Evolutionary conservation across 192 early-diverging fungal species (phyloP).

Genomic region (Coemansia sp.): DNA sequence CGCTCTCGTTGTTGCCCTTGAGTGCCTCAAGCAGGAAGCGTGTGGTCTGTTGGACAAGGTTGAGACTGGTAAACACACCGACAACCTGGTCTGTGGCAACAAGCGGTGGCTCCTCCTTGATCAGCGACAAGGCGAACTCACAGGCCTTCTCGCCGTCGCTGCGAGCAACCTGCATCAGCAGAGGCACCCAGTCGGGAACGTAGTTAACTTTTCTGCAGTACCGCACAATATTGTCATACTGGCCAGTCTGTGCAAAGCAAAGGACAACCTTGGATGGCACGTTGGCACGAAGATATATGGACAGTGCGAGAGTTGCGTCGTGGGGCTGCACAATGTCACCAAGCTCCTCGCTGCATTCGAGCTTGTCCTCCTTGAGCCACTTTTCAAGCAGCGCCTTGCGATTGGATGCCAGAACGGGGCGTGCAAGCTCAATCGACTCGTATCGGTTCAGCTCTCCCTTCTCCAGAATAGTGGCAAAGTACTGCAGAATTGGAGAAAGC

Average conservation of each 20-base stretch:
- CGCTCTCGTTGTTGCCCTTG: conserved; percentile 89
- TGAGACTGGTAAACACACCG: conserved; percentile 88
- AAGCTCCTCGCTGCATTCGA: conserved; percentile 97
- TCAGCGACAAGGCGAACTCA: conserved; percentile 87
- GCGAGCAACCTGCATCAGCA: conserved; percentile 90
- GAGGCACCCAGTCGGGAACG: conserved; percentile 85
- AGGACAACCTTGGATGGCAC: conserved; percentile 91
- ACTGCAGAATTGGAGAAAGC: conserved; percentile 91
- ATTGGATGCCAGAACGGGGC: conserved; percentile 85
- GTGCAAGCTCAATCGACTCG: conserved; percentile 92
- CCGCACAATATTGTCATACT: conserved; percentile 93
- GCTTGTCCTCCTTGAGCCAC: conserved; percentile 99
- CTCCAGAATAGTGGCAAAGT: conserved; percentile 95
- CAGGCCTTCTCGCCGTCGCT: conserved; percentile 90
- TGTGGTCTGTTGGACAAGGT: conserved; percentile 95
- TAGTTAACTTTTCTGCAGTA: conserved; percentile 95
- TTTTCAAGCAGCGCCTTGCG: conserved; percentile 94
- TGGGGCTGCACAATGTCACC: conserved; percentile 95
- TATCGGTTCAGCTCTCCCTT: conserved; percentile 92
- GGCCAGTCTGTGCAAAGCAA: conserved; percentile 95
- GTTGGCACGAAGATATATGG: conserved; percentile 93
- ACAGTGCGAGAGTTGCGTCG: conserved; percentile 88
- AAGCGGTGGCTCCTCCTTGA: conserved; percentile 75
- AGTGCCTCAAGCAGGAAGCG: conserved; percentile 95
- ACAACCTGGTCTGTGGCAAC: conserved; percentile 88